A percentile compares a stretch with the other conserved stretches of the same genome.
These are phyloP conservation scores for Wickerhamomyces canadensis DNA, from an alignment of 805 yeast species.

Conservation along the genomic window DNA sequence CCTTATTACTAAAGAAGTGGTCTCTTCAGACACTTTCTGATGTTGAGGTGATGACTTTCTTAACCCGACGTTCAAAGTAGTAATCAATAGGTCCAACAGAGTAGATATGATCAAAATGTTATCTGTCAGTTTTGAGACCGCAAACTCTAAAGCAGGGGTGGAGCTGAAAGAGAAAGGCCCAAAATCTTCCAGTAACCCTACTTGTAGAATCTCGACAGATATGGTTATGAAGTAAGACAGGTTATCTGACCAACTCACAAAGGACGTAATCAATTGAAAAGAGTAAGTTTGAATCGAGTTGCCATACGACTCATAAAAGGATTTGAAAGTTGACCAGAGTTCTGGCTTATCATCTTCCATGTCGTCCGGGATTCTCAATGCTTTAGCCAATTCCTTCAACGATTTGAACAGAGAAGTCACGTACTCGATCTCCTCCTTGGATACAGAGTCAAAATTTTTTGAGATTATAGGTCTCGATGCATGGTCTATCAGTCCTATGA, in stretches of 20 bases:
- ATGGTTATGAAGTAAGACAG: conserved; percentile 54
- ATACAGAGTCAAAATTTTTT: conserved; percentile 6
- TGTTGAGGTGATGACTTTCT: not conserved
- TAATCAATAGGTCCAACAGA: conserved; percentile 15
- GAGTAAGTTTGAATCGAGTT: conserved; percentile 40
- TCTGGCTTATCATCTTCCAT: conserved; percentile 27
- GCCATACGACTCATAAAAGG: conserved; percentile 40
- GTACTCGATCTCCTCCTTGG: conserved; percentile 35
- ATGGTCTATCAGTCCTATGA: conserved; percentile 27
- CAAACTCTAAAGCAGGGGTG: conserved; percentile 36
- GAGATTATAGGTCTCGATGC: conserved; percentile 12
- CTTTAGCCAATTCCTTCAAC: conserved; percentile 66
- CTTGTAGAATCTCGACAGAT: conserved; percentile 54
- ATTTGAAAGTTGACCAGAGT: conserved; percentile 15
- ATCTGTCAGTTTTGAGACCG: conserved; percentile 24
- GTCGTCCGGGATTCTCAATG: conserved; percentile 56
- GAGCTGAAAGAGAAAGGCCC: conserved; percentile 62
- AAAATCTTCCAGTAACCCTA: conserved; percentile 58
- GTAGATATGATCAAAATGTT: conserved; percentile 6
- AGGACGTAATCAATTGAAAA: conserved; percentile 30
- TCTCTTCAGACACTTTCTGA: conserved; percentile 8
- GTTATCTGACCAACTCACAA: conserved; percentile 5
- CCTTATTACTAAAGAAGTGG: conserved; percentile 13
- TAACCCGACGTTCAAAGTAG: conserved; percentile 16
- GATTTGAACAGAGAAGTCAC: conserved; percentile 54